Evolutionary conservation across 192 early-diverging fungal genomes (phyloP), one percentile per base, ranked within the genome.

Genomic region (Coemansia sp.): DNA sequence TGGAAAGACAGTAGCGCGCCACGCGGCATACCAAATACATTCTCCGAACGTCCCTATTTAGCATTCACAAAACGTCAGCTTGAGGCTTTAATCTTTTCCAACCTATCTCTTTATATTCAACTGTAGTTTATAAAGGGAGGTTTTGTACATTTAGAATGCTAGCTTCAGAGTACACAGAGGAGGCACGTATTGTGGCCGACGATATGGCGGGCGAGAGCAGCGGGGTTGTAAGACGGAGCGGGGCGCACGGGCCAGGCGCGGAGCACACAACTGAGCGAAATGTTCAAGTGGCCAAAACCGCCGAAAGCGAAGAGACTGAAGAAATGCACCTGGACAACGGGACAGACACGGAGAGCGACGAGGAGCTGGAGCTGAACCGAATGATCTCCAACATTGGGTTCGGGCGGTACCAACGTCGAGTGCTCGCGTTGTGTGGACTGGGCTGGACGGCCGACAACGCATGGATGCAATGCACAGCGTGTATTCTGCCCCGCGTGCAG

Each of bases 391-490:
- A 77, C 70, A 87, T 91, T 37, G 90, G 90, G n/a, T 87, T 87
- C 65, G 90, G 90, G 11, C 76, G 77, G 53, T 91, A 86, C 77
- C 90, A 91, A 56, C 69, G 73, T 10, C 64, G 81, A 5, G 72
- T 83, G 6, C 67, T 83, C 75, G 82, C 86, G 10, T 76, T 91
- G 29, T 92, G 89, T 65, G 91, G 93, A 7, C 83, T 92, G 53
- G 93, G 93, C 0, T 94, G 93, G 93, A 78, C 91, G 38, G 91
- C 90, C 0, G 93, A 94, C 79, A 94, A 94, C 84, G 89, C 92
- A 82, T 86, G 83, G 65, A 66, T 71, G 65, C 80, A 93, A 82
- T 87, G 86, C 59, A 80, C 89, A 12, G 85, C 89, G 1, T 83
- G 88, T 14, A 89, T 91, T 43, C 82, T 92, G 45, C 91, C 91